Evolutionary conservation across 176 grass and related monocot species (phyloP).

Genomic region (Leersia perrieri): DNA sequence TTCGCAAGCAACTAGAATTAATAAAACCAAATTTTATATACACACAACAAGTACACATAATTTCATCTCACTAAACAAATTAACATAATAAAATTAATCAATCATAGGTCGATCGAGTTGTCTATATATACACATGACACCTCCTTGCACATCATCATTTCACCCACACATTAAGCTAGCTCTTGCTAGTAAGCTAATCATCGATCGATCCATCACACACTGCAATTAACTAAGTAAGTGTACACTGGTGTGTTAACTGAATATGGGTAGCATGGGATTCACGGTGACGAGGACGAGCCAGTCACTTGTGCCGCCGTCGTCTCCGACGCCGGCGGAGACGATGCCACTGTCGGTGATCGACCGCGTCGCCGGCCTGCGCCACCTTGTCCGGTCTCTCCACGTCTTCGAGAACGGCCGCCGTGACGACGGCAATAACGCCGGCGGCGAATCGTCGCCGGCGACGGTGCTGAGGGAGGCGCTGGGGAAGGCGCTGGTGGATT

Average conservation of each 20-base stretch:
- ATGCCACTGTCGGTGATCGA: constrained; percentile 69
- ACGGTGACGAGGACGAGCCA: constrained; percentile 48
- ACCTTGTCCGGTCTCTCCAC: constrained; percentile 72
- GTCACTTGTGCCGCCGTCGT: constrained; percentile 50
- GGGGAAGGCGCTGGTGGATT: constrained; percentile 62
- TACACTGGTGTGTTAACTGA: no score
- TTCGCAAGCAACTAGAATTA: neutral
- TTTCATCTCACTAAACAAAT: neutral
- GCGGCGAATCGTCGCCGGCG: neutral
- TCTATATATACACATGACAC: constrained; percentile 14
- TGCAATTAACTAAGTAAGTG: no score
- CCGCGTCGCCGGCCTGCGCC: constrained; percentile 71
- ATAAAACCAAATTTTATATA: no score
- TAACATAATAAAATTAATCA: neutral
- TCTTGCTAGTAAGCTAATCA: no score
- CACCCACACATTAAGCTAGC: neutral
- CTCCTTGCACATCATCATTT: neutral
- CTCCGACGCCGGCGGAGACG: constrained; percentile 48
- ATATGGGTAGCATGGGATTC: constrained; percentile 42
- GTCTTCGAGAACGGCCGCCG: constrained; percentile 22
- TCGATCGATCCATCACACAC: neutral
- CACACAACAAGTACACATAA: no score
- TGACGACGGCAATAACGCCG: neutral
- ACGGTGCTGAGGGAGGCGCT: constrained; percentile 48
- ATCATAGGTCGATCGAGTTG: neutral